phyloP scores from a whole-genome alignment of 2,329 filamentous ascomycete species.

The Xylariaceae sp. region DNA sequence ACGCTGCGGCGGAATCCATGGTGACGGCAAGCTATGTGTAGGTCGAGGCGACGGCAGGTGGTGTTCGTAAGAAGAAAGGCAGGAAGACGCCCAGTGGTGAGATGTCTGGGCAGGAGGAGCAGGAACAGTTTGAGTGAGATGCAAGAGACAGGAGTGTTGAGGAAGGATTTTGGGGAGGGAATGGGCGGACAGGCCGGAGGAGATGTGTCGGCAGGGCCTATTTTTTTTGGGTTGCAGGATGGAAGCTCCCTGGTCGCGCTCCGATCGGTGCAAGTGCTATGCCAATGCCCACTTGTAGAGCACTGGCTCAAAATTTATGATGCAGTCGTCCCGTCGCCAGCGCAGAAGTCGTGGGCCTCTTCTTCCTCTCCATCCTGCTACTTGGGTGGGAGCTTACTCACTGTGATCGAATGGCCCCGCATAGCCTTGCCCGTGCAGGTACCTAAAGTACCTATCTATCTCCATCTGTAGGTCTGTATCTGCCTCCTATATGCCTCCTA shows the following conservation, averaged over 20 bases:
- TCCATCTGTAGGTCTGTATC: too few species aligned
- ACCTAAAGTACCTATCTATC: too few species aligned
- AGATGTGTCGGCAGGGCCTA: conserved; percentile 2
- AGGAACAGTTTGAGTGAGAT: conserved; percentile 3
- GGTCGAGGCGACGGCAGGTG: not conserved
- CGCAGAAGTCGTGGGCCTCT: too few species aligned
- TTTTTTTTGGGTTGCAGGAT: not conserved
- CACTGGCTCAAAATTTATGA: too few species aligned
- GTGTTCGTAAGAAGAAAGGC: conserved; percentile 6
- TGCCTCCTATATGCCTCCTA: too few species aligned
- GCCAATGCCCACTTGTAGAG: too few species aligned
- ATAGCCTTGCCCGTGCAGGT: too few species aligned
- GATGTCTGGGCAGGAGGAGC: not conserved
- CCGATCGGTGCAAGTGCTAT: too few species aligned
- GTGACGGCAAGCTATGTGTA: conserved; percentile 7
- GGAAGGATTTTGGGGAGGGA: conserved; percentile 8
- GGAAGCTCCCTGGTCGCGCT: not conserved
- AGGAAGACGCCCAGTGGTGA: conserved; percentile 4
- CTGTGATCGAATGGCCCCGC: too few species aligned
- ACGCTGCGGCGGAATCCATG: conserved; percentile 29
- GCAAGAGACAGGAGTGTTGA: conserved; percentile 2
- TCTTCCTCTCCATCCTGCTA: too few species aligned
- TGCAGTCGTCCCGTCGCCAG: too few species aligned
- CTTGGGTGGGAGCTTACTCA: too few species aligned
- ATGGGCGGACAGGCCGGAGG: conserved; percentile 13